Evolutionary conservation across 176 grass and related monocot species (phyloP), one percentile per base, ranked within the genome.

Genomic region (Eremochloa ophiuroides): DNA sequence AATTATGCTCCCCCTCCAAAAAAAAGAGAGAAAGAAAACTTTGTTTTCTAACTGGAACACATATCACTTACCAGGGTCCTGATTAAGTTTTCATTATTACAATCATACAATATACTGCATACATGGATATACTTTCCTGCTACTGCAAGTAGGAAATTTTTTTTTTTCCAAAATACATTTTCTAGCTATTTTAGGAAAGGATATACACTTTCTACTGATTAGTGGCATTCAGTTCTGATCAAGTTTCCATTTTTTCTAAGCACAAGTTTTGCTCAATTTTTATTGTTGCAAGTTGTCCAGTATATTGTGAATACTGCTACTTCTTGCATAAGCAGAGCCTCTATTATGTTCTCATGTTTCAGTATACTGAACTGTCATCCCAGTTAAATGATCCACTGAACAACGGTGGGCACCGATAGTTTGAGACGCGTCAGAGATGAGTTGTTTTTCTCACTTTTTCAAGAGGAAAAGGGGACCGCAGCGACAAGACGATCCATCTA

Each of bases 361-460:
- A 82, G 78, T 65, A 41, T 58, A 73, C 70, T 31, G 40, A 74
- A 78, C 18, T 76, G 35, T 15, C 38, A 86, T 89, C 73, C 66
- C n/a, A 73, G 65, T 66, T 73, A 67, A 79, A 43, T 72, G 66
- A 78, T 64, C 14, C 62, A 81, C 42, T 20, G 59, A n/a, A 72
- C 22, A 82, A 10, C 5, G 2, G 35, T 66, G 59, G 76, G 18
- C 71, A 20, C 38, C 2, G 33, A 22, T 66, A 27, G 9, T 43
- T 78, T 41, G 43, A 82, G 82, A 40, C 58, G 79, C 37, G 17
- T 71, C 50, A 58, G 40, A 34, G 53, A 93, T 94, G 92, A 86
- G 89, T 86, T 94, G 92, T 84, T 91, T 87, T 80, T 56, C 33
- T 89, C 48, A 31, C 40, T 48, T 91, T 86, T 81, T 86, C 71